Base-by-base conservation (phyloP, 371 early-diverging fungal genomes). In the Mucor irregularis region DNA sequence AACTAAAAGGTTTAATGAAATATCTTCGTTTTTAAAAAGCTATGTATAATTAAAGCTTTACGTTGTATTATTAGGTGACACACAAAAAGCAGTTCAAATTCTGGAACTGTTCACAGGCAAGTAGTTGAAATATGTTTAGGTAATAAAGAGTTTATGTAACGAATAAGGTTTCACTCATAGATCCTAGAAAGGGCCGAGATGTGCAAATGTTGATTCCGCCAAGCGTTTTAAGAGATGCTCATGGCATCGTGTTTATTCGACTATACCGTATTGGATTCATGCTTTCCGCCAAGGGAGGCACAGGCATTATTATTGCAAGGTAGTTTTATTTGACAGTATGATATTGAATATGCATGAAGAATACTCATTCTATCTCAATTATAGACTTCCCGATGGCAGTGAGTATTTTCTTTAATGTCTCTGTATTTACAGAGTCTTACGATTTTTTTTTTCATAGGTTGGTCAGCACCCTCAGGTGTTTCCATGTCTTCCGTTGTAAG, bases 401-500 rank as follows among this genome's bases (percentile, higher is more conserved):
- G 57, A 58, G 64, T 14, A 4, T 13, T 29, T 46, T 46, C 5
- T 46, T 26, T 14, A 46, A 62, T 16, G 21, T 16, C 8, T 14
- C 37, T 30, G 25, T 44, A 13, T 30, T 40, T 42, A n/a, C 7
- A 17, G 5, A 31, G 8, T 8, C 2, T 31, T n/a, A 2, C 9
- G 5, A 25, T 33, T 34, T 45, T 54, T 54, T n/a, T 48, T 37
- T 31, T 56, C 44, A 8, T 53, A 74, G 74, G 56, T 49, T 75
- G 76, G 76, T 71, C 72, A 10, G 76, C 76, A 0, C 76, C 76
- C 34, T 75, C 76, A 31, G 76, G 72, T 25, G 58, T 75, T n/a
- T 62, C 68, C 33, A 65, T 71, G 59, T 61, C 58, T 3, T 64
- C 72, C 14, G 5, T 75, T 5, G 75, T 74, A 70, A 61, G 61